phyloP scores from a whole-genome alignment of 2,329 filamentous ascomycete genomes.

The Thelonectria rubi region DNA sequence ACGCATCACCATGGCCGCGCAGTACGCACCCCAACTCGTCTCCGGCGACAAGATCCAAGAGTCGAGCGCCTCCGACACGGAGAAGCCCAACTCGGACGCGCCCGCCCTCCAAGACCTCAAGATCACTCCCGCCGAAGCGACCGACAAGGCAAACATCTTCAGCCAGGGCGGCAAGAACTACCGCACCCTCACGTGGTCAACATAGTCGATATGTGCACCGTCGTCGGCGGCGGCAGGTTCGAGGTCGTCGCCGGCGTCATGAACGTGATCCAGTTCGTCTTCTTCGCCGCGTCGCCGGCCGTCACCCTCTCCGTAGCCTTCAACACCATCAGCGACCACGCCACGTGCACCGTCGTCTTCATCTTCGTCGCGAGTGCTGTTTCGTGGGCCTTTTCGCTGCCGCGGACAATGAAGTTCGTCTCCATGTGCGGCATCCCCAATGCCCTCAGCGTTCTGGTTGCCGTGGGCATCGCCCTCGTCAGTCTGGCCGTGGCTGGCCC shows the following conservation, averaged over 20 bases:
- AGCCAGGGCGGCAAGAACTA: constrained; percentile 40
- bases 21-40: not conserved
- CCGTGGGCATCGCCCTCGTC: constrained; percentile 34
- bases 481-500: constrained; percentile 34
- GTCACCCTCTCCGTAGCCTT: constrained; percentile 33
- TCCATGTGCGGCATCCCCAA: constrained; percentile 37
- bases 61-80: constrained; percentile 27
- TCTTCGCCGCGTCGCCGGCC: constrained; percentile 32
- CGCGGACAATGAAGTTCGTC: constrained; percentile 39
- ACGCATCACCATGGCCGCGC: too few species aligned
- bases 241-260: constrained; percentile 31
- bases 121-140: constrained; percentile 25
- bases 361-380: constrained; percentile 31
- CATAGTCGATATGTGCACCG: constrained; percentile 72
- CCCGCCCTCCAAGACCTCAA: constrained; percentile 28
- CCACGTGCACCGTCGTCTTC: constrained; percentile 34
- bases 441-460: constrained; percentile 33
- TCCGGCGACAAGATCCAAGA: constrained; percentile 11
- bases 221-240: constrained; percentile 49
- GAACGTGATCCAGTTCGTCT: constrained; percentile 37
- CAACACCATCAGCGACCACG: constrained; percentile 33
- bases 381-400: constrained; percentile 32
- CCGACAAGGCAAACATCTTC: constrained; percentile 36
- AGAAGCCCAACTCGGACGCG: constrained; percentile 18
- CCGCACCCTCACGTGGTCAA: constrained; percentile 67